Evolutionary conservation across 2,329 filamentous ascomycete species (phyloP), one percentile per base, ranked within the genome.

Genomic region (Epichloe elymi): DNA sequence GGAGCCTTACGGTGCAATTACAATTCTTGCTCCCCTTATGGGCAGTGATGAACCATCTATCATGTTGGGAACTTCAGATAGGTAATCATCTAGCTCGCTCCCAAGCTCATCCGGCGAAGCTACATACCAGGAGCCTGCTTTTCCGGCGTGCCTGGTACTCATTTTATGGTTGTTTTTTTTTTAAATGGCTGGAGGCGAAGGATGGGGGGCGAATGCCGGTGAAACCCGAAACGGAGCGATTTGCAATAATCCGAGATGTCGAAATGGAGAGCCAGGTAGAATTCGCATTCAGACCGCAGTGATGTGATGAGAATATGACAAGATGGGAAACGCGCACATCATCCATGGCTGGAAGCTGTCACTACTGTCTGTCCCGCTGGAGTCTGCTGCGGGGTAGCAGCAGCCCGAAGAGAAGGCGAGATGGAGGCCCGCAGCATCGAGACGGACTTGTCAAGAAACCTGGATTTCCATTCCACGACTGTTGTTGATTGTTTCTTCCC

Each of bases 41-140:
- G 91, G 93, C 52, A 95, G 60, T 6, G 52, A 61, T 8, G 43
- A 57, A 43, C 76, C 81, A 35, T 83, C 74, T 40, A 93, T 70
- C 1, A 76, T 74, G 46, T 73, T 66, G 2, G 87, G 85, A 7
- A 95, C 90, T 38, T 77, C 70, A 38, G 70, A 71, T n/a, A 97
- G 75, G 76, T 82, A 95, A 47, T 69, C 67, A 52, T 93, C 80
- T 5, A 98, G 83, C 69, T 95, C 76, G 6, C 63, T 60, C 3
- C 77, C 77, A 48, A 97, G 78, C n/a, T 68, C 66, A 2, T 65
- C 63, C 5, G 75, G 69, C 53, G 81, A 74, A 46, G 75, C 75
- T 6, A 82, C 75, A 65, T 98, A 98, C 93, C 93, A 98, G 17
- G 82, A 85, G 39, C 87, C 86, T 20, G 91, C 89, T 65, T 97